These are phyloP conservation scores for Hypoxylon sp. DNA, from an alignment of 2,329 filamentous ascomycete genomes.

Conservation along the genomic window DNA sequence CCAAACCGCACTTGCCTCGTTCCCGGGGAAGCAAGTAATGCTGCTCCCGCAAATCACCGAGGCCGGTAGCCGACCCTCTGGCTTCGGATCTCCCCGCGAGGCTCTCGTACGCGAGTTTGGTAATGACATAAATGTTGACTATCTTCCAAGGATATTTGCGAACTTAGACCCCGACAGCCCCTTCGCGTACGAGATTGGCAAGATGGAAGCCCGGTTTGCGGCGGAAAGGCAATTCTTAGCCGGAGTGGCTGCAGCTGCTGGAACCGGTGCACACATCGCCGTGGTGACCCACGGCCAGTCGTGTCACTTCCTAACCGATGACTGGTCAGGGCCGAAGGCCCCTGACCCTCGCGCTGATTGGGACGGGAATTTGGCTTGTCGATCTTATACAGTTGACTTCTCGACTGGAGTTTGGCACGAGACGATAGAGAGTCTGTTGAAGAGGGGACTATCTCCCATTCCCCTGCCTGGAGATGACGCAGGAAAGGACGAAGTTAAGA, in stretches of 20 bases:
- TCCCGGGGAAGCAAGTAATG: background rate
- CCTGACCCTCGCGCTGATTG: background rate
- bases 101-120: conserved; percentile 1
- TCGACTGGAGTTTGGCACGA: background rate
- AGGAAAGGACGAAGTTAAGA: background rate
- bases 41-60: conserved; percentile 6
- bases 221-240: background rate
- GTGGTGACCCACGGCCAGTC: conserved; percentile 12
- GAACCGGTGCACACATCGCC: background rate
- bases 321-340: background rate
- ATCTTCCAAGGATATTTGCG: background rate
- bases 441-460: background rate
- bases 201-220: background rate
- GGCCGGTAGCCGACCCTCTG: background rate
- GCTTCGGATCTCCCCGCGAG: conserved; percentile 1
- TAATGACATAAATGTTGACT: background rate
- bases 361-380: conserved; percentile 3
- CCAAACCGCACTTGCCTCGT: background rate
- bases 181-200: background rate
- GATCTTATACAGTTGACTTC: conserved; percentile 4
- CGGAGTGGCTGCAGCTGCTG: background rate
- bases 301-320: conserved; percentile 1
- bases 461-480: no score
- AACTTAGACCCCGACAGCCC: background rate
- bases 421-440: conserved; percentile 1